Base-by-base conservation (phyloP, 2,329 filamentous ascomycete species). In the Calonectria pseudoturangicola region DNA sequence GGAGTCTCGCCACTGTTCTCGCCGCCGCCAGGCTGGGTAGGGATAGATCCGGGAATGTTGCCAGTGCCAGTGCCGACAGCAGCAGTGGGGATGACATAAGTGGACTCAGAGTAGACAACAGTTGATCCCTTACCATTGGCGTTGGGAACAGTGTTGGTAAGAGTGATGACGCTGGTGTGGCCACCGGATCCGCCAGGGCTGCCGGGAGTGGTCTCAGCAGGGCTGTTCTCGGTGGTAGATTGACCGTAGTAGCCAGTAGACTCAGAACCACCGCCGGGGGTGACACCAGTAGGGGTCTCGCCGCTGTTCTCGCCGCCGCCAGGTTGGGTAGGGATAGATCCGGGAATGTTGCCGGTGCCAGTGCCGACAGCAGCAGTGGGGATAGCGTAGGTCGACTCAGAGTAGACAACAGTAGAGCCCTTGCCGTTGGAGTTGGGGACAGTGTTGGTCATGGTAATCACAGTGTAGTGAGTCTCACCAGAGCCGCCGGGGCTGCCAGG, bases 401-500 rank as follows among this genome's bases (percentile, higher is more conserved):
- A 67, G 54, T 45, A 47, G n/a, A 71, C 63, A n/a, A 71, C 62
- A 18, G 69, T 71, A 10, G 69, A 71, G 9, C 63, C 69, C 41
- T 67, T 16, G 18, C 69, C 69, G 54, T 66, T 60, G 54, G 45
- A 18, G 56, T 67, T 67, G 16, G 63, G 36, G 13, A 71, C 27
- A 30, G 68, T 71, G 48, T 69, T 65, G 33, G 66, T 69, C 6
- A 69, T 33, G 5, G 69, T 71, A 12, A 71, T 58, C 15, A 68
- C 48, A 27, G 64, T 71, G 16, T 36, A 36, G 60, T 64, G 39
- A 62, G 64, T 21, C 54, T 36, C 54, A 25, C 54, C 54, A 41
- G 68, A 67, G 33, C 65, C 68, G 36, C 62, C 69, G 16, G 65
- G 51, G 50, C 18, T 30, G 45, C 41, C 13, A 33, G 56, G 51